Base-by-base conservation (phyloP, 2,329 filamentous ascomycete species). In the Verticillium klebahnii region DNA sequence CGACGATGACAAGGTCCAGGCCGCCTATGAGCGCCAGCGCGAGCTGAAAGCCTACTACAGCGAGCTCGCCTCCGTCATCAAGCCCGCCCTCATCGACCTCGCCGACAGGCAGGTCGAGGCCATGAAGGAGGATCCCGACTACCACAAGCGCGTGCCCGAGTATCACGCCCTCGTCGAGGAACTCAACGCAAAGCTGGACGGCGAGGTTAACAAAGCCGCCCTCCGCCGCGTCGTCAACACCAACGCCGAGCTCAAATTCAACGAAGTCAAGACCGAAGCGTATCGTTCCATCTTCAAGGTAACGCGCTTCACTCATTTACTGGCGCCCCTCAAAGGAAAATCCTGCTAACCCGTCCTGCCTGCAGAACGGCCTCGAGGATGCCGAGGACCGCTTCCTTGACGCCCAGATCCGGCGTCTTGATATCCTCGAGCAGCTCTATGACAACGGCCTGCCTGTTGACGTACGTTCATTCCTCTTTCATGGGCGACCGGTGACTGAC, bases 1-100 rank as follows among this genome's bases (percentile, higher is more conserved):
- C 68, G 75, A 79, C 63, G 80, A 83, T 65, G 75, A 78, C 64
- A 80, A 78, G 65, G 80, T 82, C 60, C 85, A 87, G 70, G 84
- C 83, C 58, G 80, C 81, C 61, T 83, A 85, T 66, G 84, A 87
- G 71, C 86, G 89, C 60, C 85, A 88, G 70, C 81, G 88, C 66
- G 83, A 89, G 67, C 78, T 91, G 68, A 89, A 89, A 72, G 85
- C 85, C 61, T 80, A 80, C 29, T 91, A 85, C 73, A 81, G 85
- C n/a, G 78, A 82, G 62, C 82, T 91, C 59, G 82, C 85, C 62
- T 82, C 85, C 67, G 80, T 83, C 34, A 74, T 90, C 67, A 90
- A 89, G 72, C 84, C 85, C 17, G 81, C 86, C 11, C 77, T 90
- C 15, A 85, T 87, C 62, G 87, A 90, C 69, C 78, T 92, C 23